Evolutionary conservation across 176 grass and related monocot species (phyloP).

Genomic region (Hordeum marinum): DNA sequence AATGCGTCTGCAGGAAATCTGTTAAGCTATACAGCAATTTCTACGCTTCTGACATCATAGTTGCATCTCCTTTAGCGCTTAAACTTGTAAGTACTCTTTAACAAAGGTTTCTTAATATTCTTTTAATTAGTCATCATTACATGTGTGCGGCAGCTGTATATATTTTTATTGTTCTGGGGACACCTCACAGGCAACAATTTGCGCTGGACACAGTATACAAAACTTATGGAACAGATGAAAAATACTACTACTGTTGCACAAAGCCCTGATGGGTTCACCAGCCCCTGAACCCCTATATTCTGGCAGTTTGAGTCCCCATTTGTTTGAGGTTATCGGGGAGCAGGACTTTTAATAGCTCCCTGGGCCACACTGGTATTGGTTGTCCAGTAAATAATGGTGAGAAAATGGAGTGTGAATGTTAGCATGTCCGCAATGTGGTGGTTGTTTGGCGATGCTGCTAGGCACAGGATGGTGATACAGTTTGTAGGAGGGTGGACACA

Average conservation of each 20-base stretch:
- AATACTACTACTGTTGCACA: neutral
- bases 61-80: conserved; percentile 92
- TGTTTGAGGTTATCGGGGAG: neutral
- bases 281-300: neutral
- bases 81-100: conserved; percentile 53
- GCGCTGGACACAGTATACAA: conserved; percentile 1
- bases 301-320: neutral
- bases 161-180: conserved; percentile 17
- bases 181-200: neutral
- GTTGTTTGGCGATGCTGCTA: neutral
- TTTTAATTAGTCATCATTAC: neutral
- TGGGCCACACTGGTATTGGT: neutral
- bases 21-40: conserved; percentile 92
- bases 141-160: neutral
- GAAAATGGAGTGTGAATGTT: neutral
- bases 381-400: neutral
- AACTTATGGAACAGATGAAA: conserved; percentile 1
- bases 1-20: conserved; percentile 68
- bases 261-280: neutral
- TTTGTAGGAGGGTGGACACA: neutral
- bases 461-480: neutral
- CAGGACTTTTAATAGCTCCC: neutral
- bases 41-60: conserved; percentile 92
- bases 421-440: neutral
- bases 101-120: neutral